These are phyloP conservation scores for Xylariaceae sp. DNA, from an alignment of 2,329 filamentous ascomycete species.

Conservation along the genomic window DNA sequence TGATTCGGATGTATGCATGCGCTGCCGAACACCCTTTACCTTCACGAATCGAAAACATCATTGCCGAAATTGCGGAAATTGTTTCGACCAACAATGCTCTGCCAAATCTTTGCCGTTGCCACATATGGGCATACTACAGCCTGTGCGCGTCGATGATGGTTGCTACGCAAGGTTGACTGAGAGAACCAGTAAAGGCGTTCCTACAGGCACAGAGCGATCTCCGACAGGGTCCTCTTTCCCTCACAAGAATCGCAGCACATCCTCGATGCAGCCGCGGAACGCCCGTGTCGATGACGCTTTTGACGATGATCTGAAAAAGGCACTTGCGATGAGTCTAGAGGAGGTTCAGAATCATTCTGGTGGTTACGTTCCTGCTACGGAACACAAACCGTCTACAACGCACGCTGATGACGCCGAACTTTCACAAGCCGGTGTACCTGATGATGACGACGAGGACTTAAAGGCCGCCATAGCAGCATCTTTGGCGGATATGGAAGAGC, in stretches of 20 bases:
- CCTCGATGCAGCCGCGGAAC: conserved; percentile 79
- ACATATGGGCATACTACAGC: conserved; percentile 85
- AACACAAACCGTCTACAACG: conserved; percentile 28
- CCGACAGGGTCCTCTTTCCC: conserved; percentile 41
- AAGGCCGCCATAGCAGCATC: conserved; percentile 95
- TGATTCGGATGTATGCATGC: conserved; percentile 98
- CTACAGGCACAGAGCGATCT: conserved; percentile 35
- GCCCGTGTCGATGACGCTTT: conserved; percentile 86
- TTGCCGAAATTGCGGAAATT: conserved; percentile 95
- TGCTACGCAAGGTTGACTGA: conserved; percentile 88
- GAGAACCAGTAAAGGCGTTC: conserved; percentile 50
- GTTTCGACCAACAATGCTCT: conserved; percentile 94
- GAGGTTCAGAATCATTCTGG: conserved; percentile 74
- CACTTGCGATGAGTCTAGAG: conserved; percentile 94
- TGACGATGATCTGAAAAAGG: conserved; percentile 90
- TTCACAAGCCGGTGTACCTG: conserved; percentile 63
- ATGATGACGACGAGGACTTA: conserved; percentile 88
- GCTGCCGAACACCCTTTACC: conserved; percentile 89
- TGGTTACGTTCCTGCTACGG: conserved; percentile 63
- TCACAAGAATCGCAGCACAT: conserved; percentile 61
- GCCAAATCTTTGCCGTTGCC: conserved; percentile 83
- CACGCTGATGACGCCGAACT: conserved; percentile 32
- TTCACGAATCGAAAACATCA: conserved; percentile 99
- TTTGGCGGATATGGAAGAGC: conserved; percentile 93
- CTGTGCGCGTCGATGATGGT: conserved; percentile 92